phyloP scores from a whole-genome alignment of 78 protist genomes.

The Dictyostelium firmibasis region DNA sequence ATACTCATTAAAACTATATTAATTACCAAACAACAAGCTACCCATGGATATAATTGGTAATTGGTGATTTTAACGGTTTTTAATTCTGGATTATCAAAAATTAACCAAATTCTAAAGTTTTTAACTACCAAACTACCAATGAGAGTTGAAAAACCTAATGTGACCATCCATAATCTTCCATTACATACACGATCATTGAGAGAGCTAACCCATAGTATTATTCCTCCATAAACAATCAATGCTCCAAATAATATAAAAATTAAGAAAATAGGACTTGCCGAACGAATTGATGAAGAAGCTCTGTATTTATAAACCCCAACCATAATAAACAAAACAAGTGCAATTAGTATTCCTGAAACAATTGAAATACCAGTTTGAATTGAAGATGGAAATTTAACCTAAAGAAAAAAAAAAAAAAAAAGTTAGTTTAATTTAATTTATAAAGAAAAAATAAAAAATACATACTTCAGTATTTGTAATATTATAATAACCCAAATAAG shows the following conservation, averaged over 20 bases:
- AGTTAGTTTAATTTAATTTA: too few species aligned
- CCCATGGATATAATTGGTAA: slow-evolving; percentile 57
- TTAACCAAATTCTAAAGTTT: slow-evolving; percentile 54
- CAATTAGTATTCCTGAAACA: background rate
- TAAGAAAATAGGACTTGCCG: slow-evolving; percentile 59
- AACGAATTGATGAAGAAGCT: slow-evolving; percentile 28
- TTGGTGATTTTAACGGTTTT: slow-evolving; percentile 46
- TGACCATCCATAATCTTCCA: slow-evolving; percentile 44
- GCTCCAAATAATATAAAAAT: slow-evolving; percentile 19
- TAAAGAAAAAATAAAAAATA: background rate
- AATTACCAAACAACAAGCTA: background rate
- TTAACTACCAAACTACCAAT: slow-evolving; percentile 49
- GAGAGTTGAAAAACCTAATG: slow-evolving; percentile 20
- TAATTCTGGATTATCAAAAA: slow-evolving; percentile 62
- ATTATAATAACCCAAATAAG: slow-evolving; percentile 9
- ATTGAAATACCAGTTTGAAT: background rate
- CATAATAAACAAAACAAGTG: background rate
- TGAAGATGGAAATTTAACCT: background rate
- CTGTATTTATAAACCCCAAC: background rate
- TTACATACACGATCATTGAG: background rate
- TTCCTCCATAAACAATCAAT: slow-evolving; percentile 21
- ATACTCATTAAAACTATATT: slow-evolving; percentile 9
- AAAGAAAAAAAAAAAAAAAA: too few species aligned
- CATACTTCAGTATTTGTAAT: background rate
- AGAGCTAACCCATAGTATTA: background rate